A percentile compares a stretch with the other conserved stretches of the same genome.
Conservation (phyloP, 768 basidiomycete species). For the Suillus spraguei region DNA sequence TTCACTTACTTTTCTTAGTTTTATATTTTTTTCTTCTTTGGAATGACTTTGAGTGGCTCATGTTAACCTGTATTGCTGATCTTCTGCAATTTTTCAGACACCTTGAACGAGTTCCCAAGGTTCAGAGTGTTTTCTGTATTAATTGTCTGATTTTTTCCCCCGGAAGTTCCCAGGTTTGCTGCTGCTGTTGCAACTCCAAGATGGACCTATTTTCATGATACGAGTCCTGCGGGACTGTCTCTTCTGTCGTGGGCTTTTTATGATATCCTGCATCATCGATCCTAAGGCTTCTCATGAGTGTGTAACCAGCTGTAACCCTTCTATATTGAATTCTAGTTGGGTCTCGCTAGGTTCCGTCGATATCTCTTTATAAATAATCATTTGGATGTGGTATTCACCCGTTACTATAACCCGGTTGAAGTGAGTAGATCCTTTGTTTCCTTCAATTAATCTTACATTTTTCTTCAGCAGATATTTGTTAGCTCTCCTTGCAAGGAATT, state of each 20-base stretch:
- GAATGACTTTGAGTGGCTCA: not conserved
- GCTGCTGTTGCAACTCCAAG: not conserved
- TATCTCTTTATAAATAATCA: not conserved
- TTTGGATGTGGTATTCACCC: not conserved
- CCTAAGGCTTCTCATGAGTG: not conserved
- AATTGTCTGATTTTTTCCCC: not conserved
- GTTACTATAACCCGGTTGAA: not conserved
- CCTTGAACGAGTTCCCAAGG: not conserved
- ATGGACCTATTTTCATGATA: not conserved
- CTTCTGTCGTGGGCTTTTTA: not conserved
- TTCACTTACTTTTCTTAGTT: not conserved
- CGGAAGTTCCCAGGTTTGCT: constrained; percentile 6
- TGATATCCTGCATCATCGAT: not conserved
- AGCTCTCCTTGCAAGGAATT: not conserved
- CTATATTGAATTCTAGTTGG: not conserved
- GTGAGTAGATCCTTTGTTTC: constrained; percentile 1
- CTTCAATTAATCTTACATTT: not conserved
- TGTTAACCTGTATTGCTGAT: not conserved
- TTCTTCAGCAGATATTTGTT: not conserved
- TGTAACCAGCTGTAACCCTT: too few species aligned
- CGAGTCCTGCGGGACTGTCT: not conserved
- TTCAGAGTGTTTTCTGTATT: not conserved
- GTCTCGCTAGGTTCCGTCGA: not conserved
- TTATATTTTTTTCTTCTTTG: not conserved
- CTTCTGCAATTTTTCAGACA: not conserved